Percentiles rank a stretch among this genome's conserved stretches.
Evolutionary conservation across 768 basidiomycete species (phyloP).

Genomic region (Rhodosporidiobolus sp.): DNA sequence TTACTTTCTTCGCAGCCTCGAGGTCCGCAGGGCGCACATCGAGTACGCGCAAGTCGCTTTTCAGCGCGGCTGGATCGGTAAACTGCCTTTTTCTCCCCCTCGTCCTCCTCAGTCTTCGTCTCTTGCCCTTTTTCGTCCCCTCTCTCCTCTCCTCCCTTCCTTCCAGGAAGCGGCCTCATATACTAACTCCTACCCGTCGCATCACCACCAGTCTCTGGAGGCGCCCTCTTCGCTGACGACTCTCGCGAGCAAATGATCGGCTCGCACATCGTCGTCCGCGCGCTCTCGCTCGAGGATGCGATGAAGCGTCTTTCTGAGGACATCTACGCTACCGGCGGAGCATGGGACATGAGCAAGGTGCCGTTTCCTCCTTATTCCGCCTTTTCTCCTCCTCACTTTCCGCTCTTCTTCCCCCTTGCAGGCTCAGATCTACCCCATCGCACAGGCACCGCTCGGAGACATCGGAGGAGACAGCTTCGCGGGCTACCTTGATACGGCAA

Average conservation of each 20-base stretch:
- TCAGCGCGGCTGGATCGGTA: slow-evolving; percentile 28
- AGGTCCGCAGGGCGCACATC: slow-evolving; percentile 22
- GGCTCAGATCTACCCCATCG: too few species aligned
- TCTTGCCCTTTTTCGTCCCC: not conserved
- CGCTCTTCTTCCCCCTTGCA: slow-evolving; percentile 16
- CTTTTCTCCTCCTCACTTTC: too few species aligned
- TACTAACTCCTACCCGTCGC: too few species aligned
- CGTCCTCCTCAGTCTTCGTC: too few species aligned
- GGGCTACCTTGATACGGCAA: too few species aligned
- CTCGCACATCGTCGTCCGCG: slow-evolving; percentile 27
- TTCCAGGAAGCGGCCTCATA: too few species aligned
- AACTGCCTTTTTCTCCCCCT: not conserved
- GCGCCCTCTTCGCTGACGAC: slow-evolving; percentile 36
- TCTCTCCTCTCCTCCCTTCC: too few species aligned
- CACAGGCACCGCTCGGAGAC: too few species aligned
- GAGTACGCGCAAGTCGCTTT: slow-evolving; percentile 18
- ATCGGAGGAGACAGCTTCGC: too few species aligned
- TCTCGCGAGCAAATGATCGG: slow-evolving; percentile 26
- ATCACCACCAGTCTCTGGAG: slow-evolving; percentile 21
- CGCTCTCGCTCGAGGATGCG: slow-evolving; percentile 22
- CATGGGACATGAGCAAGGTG: slow-evolving; percentile 36
- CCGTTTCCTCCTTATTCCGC: not conserved
- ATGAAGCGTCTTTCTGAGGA: slow-evolving; percentile 18
- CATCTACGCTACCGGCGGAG: slow-evolving; percentile 30
- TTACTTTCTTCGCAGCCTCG: slow-evolving; percentile 2